Evolutionary conservation across 2,329 filamentous ascomycete species (phyloP).

Genomic region (Phaeosphaeria sp.): DNA sequence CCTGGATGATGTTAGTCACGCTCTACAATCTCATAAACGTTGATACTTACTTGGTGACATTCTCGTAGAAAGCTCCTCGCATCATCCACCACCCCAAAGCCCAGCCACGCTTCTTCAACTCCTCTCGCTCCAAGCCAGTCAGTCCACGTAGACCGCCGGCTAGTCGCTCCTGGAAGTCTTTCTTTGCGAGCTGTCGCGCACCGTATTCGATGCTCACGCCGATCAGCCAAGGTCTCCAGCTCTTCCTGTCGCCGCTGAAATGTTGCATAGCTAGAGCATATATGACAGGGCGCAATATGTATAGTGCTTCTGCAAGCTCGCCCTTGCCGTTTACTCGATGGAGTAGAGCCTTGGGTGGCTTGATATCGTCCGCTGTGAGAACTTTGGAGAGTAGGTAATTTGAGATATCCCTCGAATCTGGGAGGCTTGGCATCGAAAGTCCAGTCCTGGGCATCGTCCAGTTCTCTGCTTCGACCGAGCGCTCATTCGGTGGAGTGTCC

Average conservation of each 20-base stretch:
- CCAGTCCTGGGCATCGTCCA: constrained; percentile 97
- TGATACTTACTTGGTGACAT: constrained; percentile 70
- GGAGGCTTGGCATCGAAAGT: constrained; percentile 81
- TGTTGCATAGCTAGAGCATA: constrained; percentile 85
- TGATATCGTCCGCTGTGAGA: constrained; percentile 94
- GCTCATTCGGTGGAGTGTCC: constrained; percentile 52
- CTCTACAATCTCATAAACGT: not conserved
- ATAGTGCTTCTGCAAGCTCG: constrained; percentile 85
- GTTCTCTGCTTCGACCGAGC: constrained; percentile 52
- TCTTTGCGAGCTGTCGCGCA: constrained; percentile 81
- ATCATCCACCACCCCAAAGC: constrained; percentile 94
- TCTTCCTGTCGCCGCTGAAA: constrained; percentile 73
- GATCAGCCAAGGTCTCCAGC: constrained; percentile 91
- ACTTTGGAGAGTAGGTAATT: constrained; percentile 88
- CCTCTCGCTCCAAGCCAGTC: constrained; percentile 86
- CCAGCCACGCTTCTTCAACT: constrained; percentile 87
- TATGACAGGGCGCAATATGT: constrained; percentile 85
- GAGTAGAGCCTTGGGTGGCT: constrained; percentile 84
- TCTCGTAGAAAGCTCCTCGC: constrained; percentile 96
- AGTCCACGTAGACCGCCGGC: constrained; percentile 76
- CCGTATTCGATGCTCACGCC: constrained; percentile 86
- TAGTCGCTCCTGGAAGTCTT: constrained; percentile 65
- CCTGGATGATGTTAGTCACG: constrained; percentile 46
- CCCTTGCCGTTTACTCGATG: constrained; percentile 77
- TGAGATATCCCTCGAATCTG: constrained; percentile 80